Base-by-base conservation (phyloP, 306 rosid genomes). In the Fragaria nilgerrensis region DNA sequence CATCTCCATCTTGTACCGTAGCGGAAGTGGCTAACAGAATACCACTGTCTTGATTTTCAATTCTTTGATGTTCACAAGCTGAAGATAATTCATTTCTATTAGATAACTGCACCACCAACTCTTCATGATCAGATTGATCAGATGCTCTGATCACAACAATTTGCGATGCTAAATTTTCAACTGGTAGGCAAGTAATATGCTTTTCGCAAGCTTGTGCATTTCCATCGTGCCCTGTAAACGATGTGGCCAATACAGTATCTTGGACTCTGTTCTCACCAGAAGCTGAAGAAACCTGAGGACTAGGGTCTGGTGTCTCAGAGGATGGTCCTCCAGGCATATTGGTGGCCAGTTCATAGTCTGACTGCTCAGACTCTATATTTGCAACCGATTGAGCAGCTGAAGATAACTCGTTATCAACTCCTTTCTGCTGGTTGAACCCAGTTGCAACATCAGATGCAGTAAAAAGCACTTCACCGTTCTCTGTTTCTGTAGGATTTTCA, bases 401-500 rank as follows among this genome's bases (percentile, higher is more conserved):
- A 34, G 13, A 64, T 64, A 64, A 15, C 44, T 29, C 68, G 79
- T 55, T 73, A 75, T n/a, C 77, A 58, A 52, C 65, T 78, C 64
- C 81, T 67, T 84, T 89, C 78, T 82, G 85, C 78, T 76, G 87
- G 65, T 80, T 79, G 13, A 74, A 59, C 69, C 52, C 65, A 72
- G 77, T 73, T 77, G 14, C 80, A 79, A 64, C 53, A 72, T 80
- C 82, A 68, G 83, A 41, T 23, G 77, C 68, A 25, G 50, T 27
- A 75, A 27, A 55, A 19, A 52, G 64, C 71, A 66, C 70, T 77
- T 65, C 83, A 75, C 71, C 58, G 70, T 29, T 74, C 58, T 75
- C 83, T 25, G 44, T 67, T 70, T 75, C 79, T 53, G 59, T 69
- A 36, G 72, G 75, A 78, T 47, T 29, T 45, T 45, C 70, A 44